Evolutionary conservation across 306 rosid genomes (phyloP), one percentile per base, ranked within the genome.

Genomic region (Malus sylvestris): DNA sequence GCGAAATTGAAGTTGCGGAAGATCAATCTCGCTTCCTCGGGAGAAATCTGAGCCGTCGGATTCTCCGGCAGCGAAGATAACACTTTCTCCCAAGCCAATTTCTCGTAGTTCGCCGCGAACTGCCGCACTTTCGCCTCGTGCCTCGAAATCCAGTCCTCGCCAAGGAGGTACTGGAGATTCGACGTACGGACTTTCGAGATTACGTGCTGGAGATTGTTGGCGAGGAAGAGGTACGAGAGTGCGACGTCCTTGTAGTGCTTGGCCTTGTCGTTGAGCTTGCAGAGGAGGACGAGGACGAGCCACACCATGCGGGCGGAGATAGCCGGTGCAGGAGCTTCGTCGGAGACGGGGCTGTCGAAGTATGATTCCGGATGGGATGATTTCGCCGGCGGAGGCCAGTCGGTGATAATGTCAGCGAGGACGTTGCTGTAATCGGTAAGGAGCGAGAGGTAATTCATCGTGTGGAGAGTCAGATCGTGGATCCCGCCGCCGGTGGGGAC

Each of bases 231-330:
- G 70, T 88, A 87, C 12, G 92, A 83, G 7, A 83, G 64, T 0
- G 92, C 87, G 20, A 77, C 76, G 82, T 88, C 92, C 68, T 88
- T 83, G 84, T 74, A 87, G 19, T 84, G 85, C 80, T 85, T 82
- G 8, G 93, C 85, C 73, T 83, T 88, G 19, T 75, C 67, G 76
- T 93, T 93, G 27, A 93, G 90, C 79, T 89, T 91, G 73, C 96
- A 91, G 18, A 84, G 73, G 22, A 93, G 93, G 61, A 86, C 87
- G 19, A 87, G 81, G 66, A 93, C 76, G 4, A 93, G 69, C 90
- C 97, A 79, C 3, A 86, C 86, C 49, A 91, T 27, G 2, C 85
- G 76, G 46, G 32, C 19, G 1, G 89, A 78, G 5, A 85, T 58
- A 3, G 70, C 80, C 14, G 86, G 22, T 22, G 30, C 42, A 32